phyloP scores from a whole-genome alignment of 164 flowering plant species.

The Macadamia integrifolia region DNA sequence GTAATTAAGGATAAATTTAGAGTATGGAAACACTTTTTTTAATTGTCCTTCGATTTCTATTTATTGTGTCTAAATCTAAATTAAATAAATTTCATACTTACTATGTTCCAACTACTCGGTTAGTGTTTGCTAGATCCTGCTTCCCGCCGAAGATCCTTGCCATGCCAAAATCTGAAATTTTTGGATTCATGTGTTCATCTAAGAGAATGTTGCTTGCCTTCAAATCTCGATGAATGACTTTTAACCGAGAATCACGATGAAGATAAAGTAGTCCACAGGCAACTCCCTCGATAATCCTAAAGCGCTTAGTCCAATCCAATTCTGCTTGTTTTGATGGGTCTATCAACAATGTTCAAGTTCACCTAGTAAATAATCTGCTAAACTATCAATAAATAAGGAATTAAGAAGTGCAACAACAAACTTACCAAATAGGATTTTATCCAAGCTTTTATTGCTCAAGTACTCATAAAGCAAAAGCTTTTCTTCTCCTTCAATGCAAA shows the following conservation, averaged over 20 bases:
- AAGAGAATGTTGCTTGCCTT: conserved; percentile 73
- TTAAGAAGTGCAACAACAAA: too few species aligned
- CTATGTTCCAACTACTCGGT: conserved; percentile 28
- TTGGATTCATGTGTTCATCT: conserved; percentile 70
- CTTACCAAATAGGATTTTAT: too few species aligned
- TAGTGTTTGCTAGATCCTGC: conserved; percentile 23
- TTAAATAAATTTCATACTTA: conserved; percentile 12
- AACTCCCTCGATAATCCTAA: conserved; percentile 59
- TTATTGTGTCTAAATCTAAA: too few species aligned
- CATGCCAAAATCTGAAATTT: conserved; percentile 87
- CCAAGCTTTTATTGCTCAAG: too few species aligned
- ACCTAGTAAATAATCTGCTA: too few species aligned
- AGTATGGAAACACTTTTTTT: too few species aligned
- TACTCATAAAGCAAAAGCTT: too few species aligned
- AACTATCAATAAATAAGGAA: too few species aligned
- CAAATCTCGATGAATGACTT: conserved; percentile 70
- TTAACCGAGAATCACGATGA: conserved; percentile 65
- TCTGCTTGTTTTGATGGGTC: conserved; percentile 32
- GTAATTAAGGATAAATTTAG: too few species aligned
- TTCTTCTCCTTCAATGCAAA: too few species aligned
- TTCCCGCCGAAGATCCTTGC: conserved; percentile 33
- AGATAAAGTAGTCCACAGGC: conserved; percentile 82
- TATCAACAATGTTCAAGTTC: not conserved
- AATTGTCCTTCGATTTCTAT: too few species aligned
- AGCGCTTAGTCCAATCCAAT: conserved; percentile 60